Base-by-base conservation (phyloP, 306 rosid species). In the Trifolium subterraneum region DNA sequence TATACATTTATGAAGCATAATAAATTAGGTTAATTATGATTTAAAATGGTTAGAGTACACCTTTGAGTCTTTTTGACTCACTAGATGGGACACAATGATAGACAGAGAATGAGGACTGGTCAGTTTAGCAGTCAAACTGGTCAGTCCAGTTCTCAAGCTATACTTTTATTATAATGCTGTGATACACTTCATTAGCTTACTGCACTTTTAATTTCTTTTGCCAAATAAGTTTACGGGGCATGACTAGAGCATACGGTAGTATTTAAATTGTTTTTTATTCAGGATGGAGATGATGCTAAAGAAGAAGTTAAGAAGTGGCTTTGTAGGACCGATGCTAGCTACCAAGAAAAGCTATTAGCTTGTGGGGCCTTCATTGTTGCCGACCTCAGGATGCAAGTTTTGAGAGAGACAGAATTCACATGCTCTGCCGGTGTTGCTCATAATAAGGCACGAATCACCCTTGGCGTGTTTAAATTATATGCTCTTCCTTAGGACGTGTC, bases 371-470 rank as follows among this genome's bases (percentile, higher is more conserved):
- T 91, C 67, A 94, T 94, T 81, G 94, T 91, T 80, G 90, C 96
- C 38, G 94, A 91, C 58, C 92, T 94, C 70, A 83, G 97, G 87
- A 84, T 87, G 90, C 91, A 86, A 73, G 97, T 91, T 71, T 79
- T 94, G 87, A 88, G 82, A 84, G 97, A 89, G 81, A 91, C 97
- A 2, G 90, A 94, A 35, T 94, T 94, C 83, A 88, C 98, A 16
- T 94, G 98, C 82, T 94, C 98, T 78, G 98, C 98, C 25, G 98
- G 98, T 51, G 79, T 94, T 86, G 97, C 97, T 82, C 98, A 94
- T 83, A 94, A 94, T 79, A 94, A 94, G 94, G 98, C 86, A 58
- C 74, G 81, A 64, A 56, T 38, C 33, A 61, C 20, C 63, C 67
- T 74, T 71, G 55, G 23, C 74, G 33, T 50, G 27, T 45, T 50